Evolutionary conservation across 805 yeast species (phyloP).

Genomic region (Zygoascus flipseniorum): DNA sequence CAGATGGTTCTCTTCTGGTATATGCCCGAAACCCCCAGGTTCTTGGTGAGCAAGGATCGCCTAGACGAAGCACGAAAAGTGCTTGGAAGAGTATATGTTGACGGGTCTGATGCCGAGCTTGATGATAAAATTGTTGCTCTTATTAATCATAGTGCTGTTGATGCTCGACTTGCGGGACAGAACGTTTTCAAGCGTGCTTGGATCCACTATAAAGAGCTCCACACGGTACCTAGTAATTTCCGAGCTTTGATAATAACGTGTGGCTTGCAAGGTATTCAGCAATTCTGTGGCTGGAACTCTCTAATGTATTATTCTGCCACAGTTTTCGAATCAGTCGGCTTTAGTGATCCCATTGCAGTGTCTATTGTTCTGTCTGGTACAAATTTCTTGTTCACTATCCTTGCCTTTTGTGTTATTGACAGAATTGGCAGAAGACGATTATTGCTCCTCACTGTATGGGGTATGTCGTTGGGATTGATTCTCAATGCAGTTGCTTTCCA

Average conservation of each 20-base stretch:
- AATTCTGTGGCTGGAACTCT: constrained; percentile 93
- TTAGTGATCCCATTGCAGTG: constrained; percentile 79
- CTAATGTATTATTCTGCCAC: constrained; percentile 93
- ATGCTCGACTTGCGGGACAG: constrained; percentile 42
- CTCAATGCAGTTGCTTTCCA: constrained; percentile 88
- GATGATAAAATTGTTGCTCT: constrained; percentile 56
- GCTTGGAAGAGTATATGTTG: constrained; percentile 50
- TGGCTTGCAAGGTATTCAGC: constrained; percentile 93
- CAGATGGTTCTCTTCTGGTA: constrained; percentile 60
- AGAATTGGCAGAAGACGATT: constrained; percentile 81
- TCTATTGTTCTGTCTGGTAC: constrained; percentile 84
- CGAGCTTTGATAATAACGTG: constrained; percentile 87
- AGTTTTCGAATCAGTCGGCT: constrained; percentile 84
- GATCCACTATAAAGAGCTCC: constrained; percentile 21
- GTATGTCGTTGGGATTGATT: constrained; percentile 69
- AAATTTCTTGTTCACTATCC: constrained; percentile 76
- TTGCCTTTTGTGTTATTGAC: constrained; percentile 83
- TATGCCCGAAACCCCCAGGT: constrained; percentile 95
- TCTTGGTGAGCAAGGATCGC: constrained; percentile 61
- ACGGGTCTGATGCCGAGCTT: constrained; percentile 56
- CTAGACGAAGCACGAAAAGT: constrained; percentile 61
- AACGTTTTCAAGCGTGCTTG: background rate
- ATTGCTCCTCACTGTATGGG: constrained; percentile 68
- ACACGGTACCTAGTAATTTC: constrained; percentile 20
- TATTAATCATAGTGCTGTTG: constrained; percentile 54